Evolutionary conservation across 352 stramenopile genomes (phyloP), one percentile per base, ranked within the genome.

Genomic region (Plasmopara halstedii): DNA sequence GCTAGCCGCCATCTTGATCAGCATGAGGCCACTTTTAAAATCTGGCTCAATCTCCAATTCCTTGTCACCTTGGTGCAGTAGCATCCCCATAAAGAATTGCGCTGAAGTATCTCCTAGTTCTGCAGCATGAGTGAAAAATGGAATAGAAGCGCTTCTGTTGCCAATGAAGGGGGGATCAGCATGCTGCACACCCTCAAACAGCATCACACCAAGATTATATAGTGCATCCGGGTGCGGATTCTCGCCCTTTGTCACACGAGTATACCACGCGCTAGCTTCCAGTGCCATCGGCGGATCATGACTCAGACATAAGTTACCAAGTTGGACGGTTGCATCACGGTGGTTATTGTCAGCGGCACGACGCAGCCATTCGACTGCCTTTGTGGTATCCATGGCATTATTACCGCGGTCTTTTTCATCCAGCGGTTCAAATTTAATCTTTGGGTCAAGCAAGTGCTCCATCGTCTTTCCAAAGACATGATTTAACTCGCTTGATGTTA

Each of bases 11-110:
- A 67, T 80, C 51, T 92, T 67, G 32, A 95, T 67, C 32, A 94
- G 70, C 71, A 88, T 85, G 9, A 84, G 46, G 19, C 63, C 76
- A 45, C 77, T 92, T 19, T 29, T 60, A 13, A 77, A 56, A 53
- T 84, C 84, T 2, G 76, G 50, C 22, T 75, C 53, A 32, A 93
- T 86, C 20, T 53, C 69, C 21, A 88, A 56, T 14, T 85, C 75
- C 4, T 85, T 63, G 53, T 88, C 67, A 37, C 82, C 82, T 34
- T 82, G 65, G 62, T 88, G 74, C 46, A 92, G 67, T 34, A 91
- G 22, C 51, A 83, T 77, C 36, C 83, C 82, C 72, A 95, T 85
- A 53, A 92, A 91, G 50, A 88, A 90, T 54, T 91, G 83, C 9
- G 83, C 83, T 20, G 81, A 84, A 2, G 68, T 45, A 46, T 94